Evolutionary conservation across 306 rosid genomes (phyloP), one percentile per base, ranked within the genome.

Genomic region (Mucuna pruriens): DNA sequence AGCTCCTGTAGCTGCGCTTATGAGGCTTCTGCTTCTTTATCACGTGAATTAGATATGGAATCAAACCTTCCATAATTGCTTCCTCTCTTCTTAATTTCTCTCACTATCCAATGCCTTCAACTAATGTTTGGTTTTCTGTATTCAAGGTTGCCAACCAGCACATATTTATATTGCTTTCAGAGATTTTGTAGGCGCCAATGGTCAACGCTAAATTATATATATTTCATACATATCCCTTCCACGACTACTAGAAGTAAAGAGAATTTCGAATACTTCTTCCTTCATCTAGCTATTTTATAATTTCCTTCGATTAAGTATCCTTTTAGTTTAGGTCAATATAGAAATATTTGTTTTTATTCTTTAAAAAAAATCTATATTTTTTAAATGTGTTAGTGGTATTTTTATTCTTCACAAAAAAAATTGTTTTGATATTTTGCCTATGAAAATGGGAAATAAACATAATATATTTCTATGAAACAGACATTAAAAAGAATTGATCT

Each of bases 21-120:
- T 51, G 79, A 25, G 92, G 93, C 54, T 80, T 90, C 22, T 76
- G 90, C 86, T 90, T 94, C 89, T 86, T 94, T 16, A 94, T 57
- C 3, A 80, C 98, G 51, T 89, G 95, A 75, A 90, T 51, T 22
- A 94, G 87, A 88, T 80, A 94, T 9, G 98, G 98, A 82, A 94
- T 94, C 77, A 91, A 88, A 13, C 97, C 98, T 79, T 94, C 98
- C 98, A 94, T 93, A 11, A 67, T 20, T 33, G 16, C 38, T 38
- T 64, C 7, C 64, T 57, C 63, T 25, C 34, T 54, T 63, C 72
- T 23, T n/a, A n/a, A n/a, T n/a, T 39, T 83, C 62, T 63, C 54
- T 71, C 44, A 51, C 52, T 31, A 49, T 22, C 8, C 6, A 23
- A 80, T 62, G 73, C 66, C 66, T 83, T 77, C 13, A 73, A 44